Percentiles rank a stretch among this genome's conserved stretches.
These are phyloP conservation scores for Penicillium daleae DNA, from an alignment of 495 filamentous ascomycete genomes.

Conservation along the genomic window DNA sequence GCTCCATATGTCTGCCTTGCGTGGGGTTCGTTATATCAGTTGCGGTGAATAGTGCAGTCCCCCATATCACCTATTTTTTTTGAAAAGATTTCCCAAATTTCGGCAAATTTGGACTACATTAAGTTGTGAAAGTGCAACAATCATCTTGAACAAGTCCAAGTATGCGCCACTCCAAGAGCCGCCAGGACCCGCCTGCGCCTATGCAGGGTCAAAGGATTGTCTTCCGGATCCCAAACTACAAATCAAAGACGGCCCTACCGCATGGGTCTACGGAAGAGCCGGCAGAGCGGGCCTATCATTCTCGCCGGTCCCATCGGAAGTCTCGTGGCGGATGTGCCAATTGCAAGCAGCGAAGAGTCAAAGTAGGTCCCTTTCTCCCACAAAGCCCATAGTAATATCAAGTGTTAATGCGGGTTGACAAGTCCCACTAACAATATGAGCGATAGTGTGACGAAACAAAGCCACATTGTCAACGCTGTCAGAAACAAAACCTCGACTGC, in stretches of 20 bases:
- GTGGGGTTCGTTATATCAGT: constrained; percentile 1
- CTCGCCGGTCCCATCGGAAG: constrained; percentile 45
- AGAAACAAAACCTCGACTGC: constrained; percentile 45
- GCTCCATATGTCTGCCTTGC: constrained; percentile 6
- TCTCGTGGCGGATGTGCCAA: constrained; percentile 51
- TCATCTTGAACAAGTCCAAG: neutral
- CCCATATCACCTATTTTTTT: too few relatives aligned
- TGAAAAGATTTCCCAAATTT: too few relatives aligned
- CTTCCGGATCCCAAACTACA: constrained; percentile 33
- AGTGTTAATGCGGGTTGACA: neutral
- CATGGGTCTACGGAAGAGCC: constrained; percentile 11
- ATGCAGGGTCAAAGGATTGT: constrained; percentile 36
- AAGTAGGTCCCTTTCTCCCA: constrained; percentile 34
- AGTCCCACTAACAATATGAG: neutral
- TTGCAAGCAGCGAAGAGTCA: constrained; percentile 53
- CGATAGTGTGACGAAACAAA: constrained; percentile 53
- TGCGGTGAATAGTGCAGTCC: neutral
- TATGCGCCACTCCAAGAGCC: constrained; percentile 13
- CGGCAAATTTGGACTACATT: too few relatives aligned
- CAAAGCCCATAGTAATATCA: neutral
- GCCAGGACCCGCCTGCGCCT: constrained; percentile 10
- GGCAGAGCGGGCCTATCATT: constrained; percentile 31
- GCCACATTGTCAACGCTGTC: constrained; percentile 48
- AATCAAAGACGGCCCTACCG: constrained; percentile 9
- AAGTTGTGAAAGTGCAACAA: neutral